A percentile compares a stretch with the other conserved stretches of the same genome.
These are phyloP conservation scores for Trametes cingulata DNA, from an alignment of 768 basidiomycete species.

Conservation along the genomic window DNA sequence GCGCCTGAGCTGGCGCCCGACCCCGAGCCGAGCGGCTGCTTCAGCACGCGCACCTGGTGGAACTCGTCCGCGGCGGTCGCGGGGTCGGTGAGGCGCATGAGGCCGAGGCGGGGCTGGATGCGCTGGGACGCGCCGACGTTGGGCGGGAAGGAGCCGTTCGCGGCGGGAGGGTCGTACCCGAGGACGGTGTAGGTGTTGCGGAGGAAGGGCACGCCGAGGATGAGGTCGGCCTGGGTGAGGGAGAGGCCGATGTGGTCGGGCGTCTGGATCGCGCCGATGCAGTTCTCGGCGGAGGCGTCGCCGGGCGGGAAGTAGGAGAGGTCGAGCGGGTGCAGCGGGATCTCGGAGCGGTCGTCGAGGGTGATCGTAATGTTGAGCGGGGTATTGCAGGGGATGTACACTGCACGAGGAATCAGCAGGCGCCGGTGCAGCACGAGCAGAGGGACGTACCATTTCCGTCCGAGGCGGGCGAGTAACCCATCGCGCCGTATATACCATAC, in stretches of 20 bases:
- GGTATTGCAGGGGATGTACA: constrained; percentile 71
- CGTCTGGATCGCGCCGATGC: constrained; percentile 70
- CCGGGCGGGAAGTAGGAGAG: constrained; percentile 51
- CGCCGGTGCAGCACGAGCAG: background rate
- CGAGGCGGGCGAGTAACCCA: constrained; percentile 56
- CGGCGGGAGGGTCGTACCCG: constrained; percentile 55
- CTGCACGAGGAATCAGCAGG: constrained; percentile 38
- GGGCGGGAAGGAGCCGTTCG: constrained; percentile 46
- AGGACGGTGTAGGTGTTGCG: constrained; percentile 77
- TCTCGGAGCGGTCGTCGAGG: constrained; percentile 54
- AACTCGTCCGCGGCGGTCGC: constrained; percentile 67
- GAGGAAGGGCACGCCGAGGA: constrained; percentile 79
- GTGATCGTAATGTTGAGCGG: constrained; percentile 75
- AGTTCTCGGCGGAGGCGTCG: constrained; percentile 45
- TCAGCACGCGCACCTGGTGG: constrained; percentile 63
- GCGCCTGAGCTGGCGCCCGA: constrained; percentile 34
- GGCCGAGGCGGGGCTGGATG: constrained; percentile 54
- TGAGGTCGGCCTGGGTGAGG: constrained; percentile 58
- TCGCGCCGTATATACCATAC: constrained; percentile 69
- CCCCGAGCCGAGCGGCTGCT: constrained; percentile 47
- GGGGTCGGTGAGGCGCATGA: constrained; percentile 64
- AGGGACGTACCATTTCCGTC: constrained; percentile 64
- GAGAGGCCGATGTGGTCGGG: constrained; percentile 44
- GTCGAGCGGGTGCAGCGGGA: constrained; percentile 76
- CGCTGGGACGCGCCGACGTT: constrained; percentile 19